Base-by-base conservation (phyloP, 1,284 basidiomycete genomes). In the Cutaneotrichosporon mucoides region DNA sequence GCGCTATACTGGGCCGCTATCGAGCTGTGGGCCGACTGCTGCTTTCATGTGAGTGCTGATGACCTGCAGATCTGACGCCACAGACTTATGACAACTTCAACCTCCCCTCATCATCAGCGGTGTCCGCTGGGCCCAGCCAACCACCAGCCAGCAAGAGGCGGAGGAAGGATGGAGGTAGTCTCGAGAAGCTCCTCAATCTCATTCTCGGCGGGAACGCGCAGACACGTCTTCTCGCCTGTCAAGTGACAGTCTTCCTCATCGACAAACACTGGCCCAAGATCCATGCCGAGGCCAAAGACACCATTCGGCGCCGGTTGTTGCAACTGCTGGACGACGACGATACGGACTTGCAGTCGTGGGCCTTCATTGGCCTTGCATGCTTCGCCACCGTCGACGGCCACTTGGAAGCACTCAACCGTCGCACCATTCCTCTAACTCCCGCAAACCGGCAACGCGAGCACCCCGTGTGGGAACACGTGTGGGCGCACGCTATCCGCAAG, bases 1-100 rank as follows among this genome's bases (percentile, higher is more conserved):
- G 89, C 89, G 0, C 72, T 90, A 41, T 82, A 85, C 0, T 98
- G 94, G 93, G 84, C 85, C 1, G 81, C 86, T 1, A 77, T 94
- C 4, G 87, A 94, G 72, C 78, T 96, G n/a, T 88, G 89, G 62
- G 88, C 90, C 5, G 90, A 93, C 68, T 88, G 86, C 68, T 82
- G 84, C 8, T 82, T 83, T 52, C 84, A 86, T 79, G 90, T 90
- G 68, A 61, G 74, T 60, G 33, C 38, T 24, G 40, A 5, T 11
- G 33, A 0, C 2, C 6, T 33, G 12, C 3, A 8, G 24, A 24
- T 24, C 58, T 44, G 8, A 55, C 44, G 5, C 9, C 5, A 35
- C 41, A 59, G 38, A 60, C 55, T 6, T 59, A 44, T 50, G 41
- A 47, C 36, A 13, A 15, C 3, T 8, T 43, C 45, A 13, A 41